Evolutionary conservation across 1,284 basidiomycete genomes (phyloP), one percentile per base, ranked within the genome.

Genomic region (Bjerkandera adusta): DNA sequence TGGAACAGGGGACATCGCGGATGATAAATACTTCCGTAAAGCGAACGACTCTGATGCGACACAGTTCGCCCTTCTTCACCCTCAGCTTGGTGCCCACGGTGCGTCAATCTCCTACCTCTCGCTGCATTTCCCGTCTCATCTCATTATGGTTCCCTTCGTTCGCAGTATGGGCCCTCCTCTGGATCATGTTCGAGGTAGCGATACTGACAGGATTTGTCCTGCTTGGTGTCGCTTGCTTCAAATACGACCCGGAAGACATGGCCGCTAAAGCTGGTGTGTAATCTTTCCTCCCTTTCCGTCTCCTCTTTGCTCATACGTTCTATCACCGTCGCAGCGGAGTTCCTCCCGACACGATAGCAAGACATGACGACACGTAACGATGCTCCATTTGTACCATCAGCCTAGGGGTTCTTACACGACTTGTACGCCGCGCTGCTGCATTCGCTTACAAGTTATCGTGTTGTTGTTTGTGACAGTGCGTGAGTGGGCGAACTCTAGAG

Each of bases 1-100:
- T 15, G 24, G 12, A 25, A 48, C 57, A 90, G 88, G 88, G 89
- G 88, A 91, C 59, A 79, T 91, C 24, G 79, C 87, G 41, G 88
- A 91, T 60, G 88, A 91, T 62, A 79, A 85, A 53, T 90, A 89
- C 68, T 91, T 91, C 67, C 85, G 87, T 57, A 91, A 91, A 68
- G 75, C 78, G 20, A 91, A 91, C 57, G 87, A 89, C 59, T 89
- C 88, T 3, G 88, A 91, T 58, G 83, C 84, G 36, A 87, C 87
- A 3, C 88, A 91, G 58, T 91, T 87, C 59, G 65, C 75, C 12
- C 64, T 89, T 34, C 61, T 91, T 43, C 90, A 75, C 63, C 86
- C 87, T 6, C 65, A 68, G 8, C 72, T 87, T 47, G 72, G 76
- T 29, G 72, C 85, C 22, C 85, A 89, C 56, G 65, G 88, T 87